phyloP scores from a whole-genome alignment of 2,329 filamentous ascomycete species.

The Aspergillus amoenus region DNA sequence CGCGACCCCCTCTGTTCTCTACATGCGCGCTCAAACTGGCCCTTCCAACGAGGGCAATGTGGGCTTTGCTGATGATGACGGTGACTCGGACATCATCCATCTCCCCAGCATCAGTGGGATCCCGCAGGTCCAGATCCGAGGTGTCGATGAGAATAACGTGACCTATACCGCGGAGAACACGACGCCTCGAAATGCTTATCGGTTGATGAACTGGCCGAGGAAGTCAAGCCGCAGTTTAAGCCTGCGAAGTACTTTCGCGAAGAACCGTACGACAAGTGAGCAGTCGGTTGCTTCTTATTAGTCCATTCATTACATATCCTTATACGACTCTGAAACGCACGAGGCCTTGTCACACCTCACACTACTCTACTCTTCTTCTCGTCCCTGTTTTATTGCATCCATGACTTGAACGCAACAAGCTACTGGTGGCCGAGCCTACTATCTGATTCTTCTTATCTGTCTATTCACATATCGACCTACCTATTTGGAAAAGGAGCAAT shows the following conservation, averaged over 20 bases:
- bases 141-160: constrained; percentile 36
- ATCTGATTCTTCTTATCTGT: background rate
- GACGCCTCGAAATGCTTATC: constrained; percentile 27
- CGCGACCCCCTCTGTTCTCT: constrained; percentile 28
- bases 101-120: constrained; percentile 28
- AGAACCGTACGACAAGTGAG: constrained; percentile 1
- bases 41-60: constrained; percentile 19
- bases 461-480: background rate
- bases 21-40: constrained; percentile 35
- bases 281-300: constrained; percentile 30
- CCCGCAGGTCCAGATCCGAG: constrained; percentile 30
- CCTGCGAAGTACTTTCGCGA: constrained; percentile 16
- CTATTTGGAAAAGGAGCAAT: background rate
- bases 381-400: background rate
- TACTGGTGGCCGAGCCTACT: background rate
- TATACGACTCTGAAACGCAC: background rate
- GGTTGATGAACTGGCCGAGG: constrained; percentile 33
- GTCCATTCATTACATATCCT: background rate
- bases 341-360: background rate
- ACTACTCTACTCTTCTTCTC: background rate
- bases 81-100: constrained; percentile 37
- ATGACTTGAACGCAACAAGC: background rate
- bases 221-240: constrained; percentile 14
- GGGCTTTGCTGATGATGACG: constrained; percentile 26
- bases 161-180: constrained; percentile 30